Base-by-base conservation (phyloP, 1,284 basidiomycete species). In the Phellopilus nigrolimitatus region DNA sequence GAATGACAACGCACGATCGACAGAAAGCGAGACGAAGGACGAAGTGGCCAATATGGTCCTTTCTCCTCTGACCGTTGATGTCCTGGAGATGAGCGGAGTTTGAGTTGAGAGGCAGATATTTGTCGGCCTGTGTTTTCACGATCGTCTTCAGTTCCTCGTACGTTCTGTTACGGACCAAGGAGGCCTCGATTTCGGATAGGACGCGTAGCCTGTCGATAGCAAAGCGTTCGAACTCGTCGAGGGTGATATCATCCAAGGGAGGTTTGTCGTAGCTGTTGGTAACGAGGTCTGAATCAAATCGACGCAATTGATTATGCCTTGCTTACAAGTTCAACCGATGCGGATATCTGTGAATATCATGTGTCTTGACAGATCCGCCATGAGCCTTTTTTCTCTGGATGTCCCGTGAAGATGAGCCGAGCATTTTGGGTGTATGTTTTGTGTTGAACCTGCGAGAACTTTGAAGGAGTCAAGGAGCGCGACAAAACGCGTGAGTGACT, bases 21-120 rank as follows among this genome's bases (percentile, higher is more conserved):
- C 94, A 97, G 68, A 99, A 99, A 1, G 97, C 95, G 34, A 99
- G 75, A 39, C 97, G 75, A 54, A 99, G 75, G 2, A 99, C 92
- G 70, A 94, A 99, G 71, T 99, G 97, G 15, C 93, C 86, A 27
- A 97, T 76, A 63, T 95, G 89, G 66, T 99, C 97, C 59, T 79
- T 85, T 64, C 78, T 78, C 56, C 97, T 75, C 66, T 99, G 83
- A 7, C 67, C 68, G 33, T 91, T 81, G 22, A 33, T 12, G 9
- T 22, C 12, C 17, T 19, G 22, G n/a, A 24, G 10, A 13, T 24
- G n/a, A 13, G 43, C 42, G 9, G 19, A 19, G 4, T 19, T 30
- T 6, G 47, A 22, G 49, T 78, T 73, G 44, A 99, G 71, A 46
- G 82, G 84, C 21, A 95, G 72, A 64, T 90, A 84, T 61, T 89